Evolutionary conservation across 805 yeast species (phyloP), one percentile per base, ranked within the genome.

Genomic region (Cyberlindnera nakhonratchasimensis): DNA sequence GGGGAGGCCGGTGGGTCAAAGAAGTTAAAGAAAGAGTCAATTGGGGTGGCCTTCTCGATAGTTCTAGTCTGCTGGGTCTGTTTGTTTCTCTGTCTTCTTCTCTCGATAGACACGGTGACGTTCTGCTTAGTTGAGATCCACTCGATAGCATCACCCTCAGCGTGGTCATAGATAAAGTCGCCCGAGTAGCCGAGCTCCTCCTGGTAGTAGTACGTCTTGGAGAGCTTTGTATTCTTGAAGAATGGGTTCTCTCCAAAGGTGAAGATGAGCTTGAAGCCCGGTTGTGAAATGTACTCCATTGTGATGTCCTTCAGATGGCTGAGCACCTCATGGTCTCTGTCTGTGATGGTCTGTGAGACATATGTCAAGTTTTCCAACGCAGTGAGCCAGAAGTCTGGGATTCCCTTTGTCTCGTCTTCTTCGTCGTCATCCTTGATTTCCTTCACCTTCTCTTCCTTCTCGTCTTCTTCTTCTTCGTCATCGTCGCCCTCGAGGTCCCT

Each of bases 71-170:
- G 96, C 66, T 90, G 90, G 45, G 99, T 93, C 64, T 84, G 80
- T 72, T 90, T 91, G 67, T 93, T 93, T 71, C 98, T 83, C 72
- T 93, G 99, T 70, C 90, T 93, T 70, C 97, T 82, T 75, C 87
- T 86, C 72, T 91, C 97, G 44, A 93, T 82, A 46, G 72, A 69
- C 43, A 93, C 78, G 16, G 98, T 91, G 40, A 87, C 89, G 61
- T 93, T 91, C 48, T 72, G 71, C 53, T 83, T 95, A 57, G 82
- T 81, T 40, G 82, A 76, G 50, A 68, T 70, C 99, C 99, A 93
- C 54, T 83, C 70, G 62, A 93, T 86, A 43, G 79, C 82, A 52
- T 77, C 73, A 42, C 98, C 98, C 61, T 87, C 95, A 11, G 99
- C 98, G 62, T 87, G 96, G 67, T 91, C 97, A 65, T 91, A 93